These are phyloP conservation scores for Populus hybrid DNA, from an alignment of 441 rosid genomes.

Conservation along the genomic window DNA sequence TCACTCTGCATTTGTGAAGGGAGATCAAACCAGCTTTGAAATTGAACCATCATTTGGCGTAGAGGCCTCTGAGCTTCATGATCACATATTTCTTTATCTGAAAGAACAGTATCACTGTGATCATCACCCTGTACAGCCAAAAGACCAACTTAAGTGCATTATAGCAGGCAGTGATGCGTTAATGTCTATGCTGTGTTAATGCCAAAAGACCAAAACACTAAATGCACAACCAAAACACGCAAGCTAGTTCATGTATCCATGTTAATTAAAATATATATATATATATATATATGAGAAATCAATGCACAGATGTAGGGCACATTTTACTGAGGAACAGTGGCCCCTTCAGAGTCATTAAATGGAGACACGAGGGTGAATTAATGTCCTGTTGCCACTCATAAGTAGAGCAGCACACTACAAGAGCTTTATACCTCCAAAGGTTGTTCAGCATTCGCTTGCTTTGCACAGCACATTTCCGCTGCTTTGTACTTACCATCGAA, in stretches of 20 bases:
- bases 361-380: not conserved
- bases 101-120: conserved; percentile 41
- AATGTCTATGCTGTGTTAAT: not conserved
- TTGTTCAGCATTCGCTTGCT: conserved; percentile 54
- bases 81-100: conserved; percentile 57
- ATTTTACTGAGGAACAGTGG: not conserved
- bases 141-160: not conserved
- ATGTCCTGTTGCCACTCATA: not conserved
- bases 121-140: conserved; percentile 50
- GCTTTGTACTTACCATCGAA: conserved; percentile 56
- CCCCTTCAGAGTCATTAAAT: not conserved
- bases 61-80: conserved; percentile 62
- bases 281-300: not conserved
- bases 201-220: too few relatives aligned
- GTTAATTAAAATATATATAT: too few relatives aligned
- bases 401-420: not conserved
- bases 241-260: too few relatives aligned
- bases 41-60: conserved; percentile 59
- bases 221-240: too few relatives aligned
- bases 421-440: conserved; percentile 53
- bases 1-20: conserved; percentile 51
- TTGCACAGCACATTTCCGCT: conserved; percentile 61
- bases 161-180: not conserved
- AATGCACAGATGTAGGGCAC: not conserved
- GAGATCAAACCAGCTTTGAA: conserved; percentile 49